A percentile compares a stretch with the other conserved stretches of the same genome.
Conservation (phyloP, 805 yeast species). For the Spathaspora arborariae region DNA sequence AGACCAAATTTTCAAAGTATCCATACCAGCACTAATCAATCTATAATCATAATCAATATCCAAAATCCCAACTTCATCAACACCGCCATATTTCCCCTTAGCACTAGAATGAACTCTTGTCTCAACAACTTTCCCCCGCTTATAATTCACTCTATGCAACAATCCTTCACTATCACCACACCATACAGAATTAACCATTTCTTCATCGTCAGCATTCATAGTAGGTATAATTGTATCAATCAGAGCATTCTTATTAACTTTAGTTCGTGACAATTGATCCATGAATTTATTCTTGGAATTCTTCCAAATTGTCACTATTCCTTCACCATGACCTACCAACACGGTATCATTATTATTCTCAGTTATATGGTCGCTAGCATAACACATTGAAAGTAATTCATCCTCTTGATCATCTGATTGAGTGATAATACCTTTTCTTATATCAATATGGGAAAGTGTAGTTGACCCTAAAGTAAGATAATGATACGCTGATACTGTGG, state of each 20-base stretch:
- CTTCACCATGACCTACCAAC: conserved; percentile 88
- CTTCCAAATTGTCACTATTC: conserved; percentile 84
- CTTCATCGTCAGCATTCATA: conserved; percentile 49
- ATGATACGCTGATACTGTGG: conserved; percentile 71
- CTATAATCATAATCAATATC: conserved; percentile 83
- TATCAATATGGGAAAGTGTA: conserved; percentile 72
- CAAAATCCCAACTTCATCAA: conserved; percentile 71
- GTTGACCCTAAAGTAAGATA: conserved; percentile 81
- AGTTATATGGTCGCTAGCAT: conserved; percentile 43
- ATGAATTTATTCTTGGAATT: conserved; percentile 60
- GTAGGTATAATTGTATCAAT: conserved; percentile 66
- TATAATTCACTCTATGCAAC: conserved; percentile 63
- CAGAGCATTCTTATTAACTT: conserved; percentile 63
- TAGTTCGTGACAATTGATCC: conserved; percentile 79
- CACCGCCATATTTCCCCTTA: conserved; percentile 28
- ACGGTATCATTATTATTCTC: conserved; percentile 55
- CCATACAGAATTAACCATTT: conserved; percentile 53
- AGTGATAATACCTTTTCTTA: conserved; percentile 62
- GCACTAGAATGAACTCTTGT: conserved; percentile 59
- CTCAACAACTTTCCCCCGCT: conserved; percentile 60
- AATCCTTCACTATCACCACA: conserved; percentile 78
- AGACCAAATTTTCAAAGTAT: conserved; percentile 73
- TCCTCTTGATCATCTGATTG: conserved; percentile 90
- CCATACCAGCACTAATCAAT: conserved; percentile 81
- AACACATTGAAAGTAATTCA: conserved; percentile 74